Evolutionary conservation across 352 stramenopile species (phyloP).

Genomic region (Pythium plurisporium): DNA sequence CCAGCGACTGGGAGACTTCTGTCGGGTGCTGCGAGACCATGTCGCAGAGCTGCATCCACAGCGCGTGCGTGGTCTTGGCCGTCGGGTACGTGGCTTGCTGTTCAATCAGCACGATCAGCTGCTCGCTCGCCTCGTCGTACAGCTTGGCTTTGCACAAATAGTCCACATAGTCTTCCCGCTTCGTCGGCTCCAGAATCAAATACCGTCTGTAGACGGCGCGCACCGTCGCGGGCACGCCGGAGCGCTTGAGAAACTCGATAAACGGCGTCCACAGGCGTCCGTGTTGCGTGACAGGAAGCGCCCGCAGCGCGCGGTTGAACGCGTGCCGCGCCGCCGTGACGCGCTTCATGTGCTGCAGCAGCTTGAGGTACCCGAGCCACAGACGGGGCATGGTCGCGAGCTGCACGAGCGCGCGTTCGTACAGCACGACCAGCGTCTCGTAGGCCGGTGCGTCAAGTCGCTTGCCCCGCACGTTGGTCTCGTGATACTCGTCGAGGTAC

Average conservation of each 20-base stretch:
- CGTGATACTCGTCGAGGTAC: conserved; percentile 75
- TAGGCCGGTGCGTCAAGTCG: conserved; percentile 50
- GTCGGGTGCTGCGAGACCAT: conserved; percentile 94
- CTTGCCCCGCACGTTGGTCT: conserved; percentile 55
- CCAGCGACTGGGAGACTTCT: conserved; percentile 78
- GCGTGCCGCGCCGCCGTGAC: conserved; percentile 80
- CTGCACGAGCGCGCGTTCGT: conserved; percentile 89
- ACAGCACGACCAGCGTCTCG: conserved; percentile 41
- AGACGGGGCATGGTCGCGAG: conserved; percentile 96
- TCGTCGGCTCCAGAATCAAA: conserved; percentile 74
- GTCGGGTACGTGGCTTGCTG: conserved; percentile 25
- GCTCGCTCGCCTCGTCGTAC: conserved; percentile 25
- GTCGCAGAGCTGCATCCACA: conserved; percentile 97
- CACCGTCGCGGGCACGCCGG: conserved; percentile 71
- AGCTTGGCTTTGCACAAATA: conserved; percentile 42
- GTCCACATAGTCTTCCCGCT: conserved; percentile 70
- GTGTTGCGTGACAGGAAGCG: conserved; percentile 98
- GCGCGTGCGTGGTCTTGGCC: conserved; percentile 84
- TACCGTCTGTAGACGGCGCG: conserved; percentile 87
- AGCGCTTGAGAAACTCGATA: conserved; percentile 83
- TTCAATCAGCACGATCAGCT: conserved; percentile 28
- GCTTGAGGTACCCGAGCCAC: conserved; percentile 90
- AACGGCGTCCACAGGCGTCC: conserved; percentile 94
- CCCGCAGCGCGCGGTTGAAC: conserved; percentile 94
- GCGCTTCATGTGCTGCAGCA: conserved; percentile 71